Evolutionary conservation across 345 rosid species (phyloP).

Genomic region (Draba incana): DNA sequence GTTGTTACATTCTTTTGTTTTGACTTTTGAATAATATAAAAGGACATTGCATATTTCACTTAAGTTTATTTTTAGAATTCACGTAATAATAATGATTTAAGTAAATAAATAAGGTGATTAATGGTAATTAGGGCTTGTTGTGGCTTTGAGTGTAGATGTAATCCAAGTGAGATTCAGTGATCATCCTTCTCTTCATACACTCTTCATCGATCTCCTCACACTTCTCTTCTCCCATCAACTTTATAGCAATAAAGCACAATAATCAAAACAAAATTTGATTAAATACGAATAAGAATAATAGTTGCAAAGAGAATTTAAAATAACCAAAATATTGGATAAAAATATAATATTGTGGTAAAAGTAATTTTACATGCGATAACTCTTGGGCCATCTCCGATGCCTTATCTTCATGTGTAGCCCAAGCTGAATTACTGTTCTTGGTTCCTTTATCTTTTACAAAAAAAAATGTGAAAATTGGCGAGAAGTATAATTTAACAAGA

Average conservation of each 20-base stretch:
- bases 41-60: too few species aligned
- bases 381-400: slow-evolving; percentile 34
- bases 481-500: not conserved
- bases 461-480: slow-evolving; percentile 1
- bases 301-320: not conserved
- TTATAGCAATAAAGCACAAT: not conserved
- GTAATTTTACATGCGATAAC: slow-evolving; percentile 3
- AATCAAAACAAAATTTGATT: not conserved
- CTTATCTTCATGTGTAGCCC: slow-evolving; percentile 16
- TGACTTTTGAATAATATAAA: too few species aligned
- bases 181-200: slow-evolving; percentile 66
- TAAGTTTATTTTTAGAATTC: not conserved
- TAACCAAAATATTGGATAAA: not conserved
- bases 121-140: slow-evolving; percentile 38
- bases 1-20: too few species aligned
- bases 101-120: too few species aligned
- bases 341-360: not conserved
- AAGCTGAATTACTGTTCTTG: slow-evolving; percentile 23
- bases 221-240: slow-evolving; percentile 62
- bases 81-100: not conserved
- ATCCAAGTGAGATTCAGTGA: slow-evolving; percentile 78
- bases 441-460: slow-evolving; percentile 4
- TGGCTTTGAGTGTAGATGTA: slow-evolving; percentile 81
- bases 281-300: not conserved
- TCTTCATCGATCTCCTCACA: slow-evolving; percentile 59